Percentiles rank a stretch among this genome's conserved stretches.
These are phyloP conservation scores for Zygosaccharomyces bisporus DNA, from an alignment of 805 yeast genomes.

Conservation along the genomic window DNA sequence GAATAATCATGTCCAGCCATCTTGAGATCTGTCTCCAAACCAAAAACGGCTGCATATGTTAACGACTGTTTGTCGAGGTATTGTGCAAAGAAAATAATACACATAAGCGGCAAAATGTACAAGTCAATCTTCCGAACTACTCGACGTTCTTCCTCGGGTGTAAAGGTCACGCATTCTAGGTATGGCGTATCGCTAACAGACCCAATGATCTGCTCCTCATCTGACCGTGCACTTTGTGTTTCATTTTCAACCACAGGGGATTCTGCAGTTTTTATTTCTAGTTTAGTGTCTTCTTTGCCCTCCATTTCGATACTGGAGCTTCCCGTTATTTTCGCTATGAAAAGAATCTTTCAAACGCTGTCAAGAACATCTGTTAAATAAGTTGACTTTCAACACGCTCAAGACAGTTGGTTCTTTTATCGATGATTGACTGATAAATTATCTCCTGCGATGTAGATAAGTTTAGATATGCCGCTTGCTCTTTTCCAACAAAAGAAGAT, in stretches of 20 bases:
- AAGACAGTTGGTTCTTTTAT: too few species aligned
- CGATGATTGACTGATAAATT: too few species aligned
- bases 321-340: neutral
- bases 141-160: neutral
- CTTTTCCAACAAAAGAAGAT: too few species aligned
- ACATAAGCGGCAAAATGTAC: slow-evolving; percentile 19
- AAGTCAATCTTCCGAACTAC: slow-evolving; percentile 20
- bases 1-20: slow-evolving; percentile 39
- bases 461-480: too few species aligned
- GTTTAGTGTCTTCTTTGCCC: neutral
- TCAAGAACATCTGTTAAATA: too few species aligned
- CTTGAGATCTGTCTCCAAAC: slow-evolving; percentile 34
- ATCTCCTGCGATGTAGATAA: too few species aligned
- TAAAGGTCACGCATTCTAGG: neutral
- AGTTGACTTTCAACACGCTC: too few species aligned
- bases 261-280: neutral
- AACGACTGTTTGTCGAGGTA: slow-evolving; percentile 20
- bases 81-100: slow-evolving; percentile 21
- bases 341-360: too few species aligned
- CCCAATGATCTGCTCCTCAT: neutral
- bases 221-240: neutral
- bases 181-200: neutral
- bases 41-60: slow-evolving; percentile 20
- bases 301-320: too few species aligned
- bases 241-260: neutral